These are phyloP conservation scores for Artemisia tridentata DNA, from an alignment of 129 eudicot genomes.

Conservation along the genomic window DNA sequence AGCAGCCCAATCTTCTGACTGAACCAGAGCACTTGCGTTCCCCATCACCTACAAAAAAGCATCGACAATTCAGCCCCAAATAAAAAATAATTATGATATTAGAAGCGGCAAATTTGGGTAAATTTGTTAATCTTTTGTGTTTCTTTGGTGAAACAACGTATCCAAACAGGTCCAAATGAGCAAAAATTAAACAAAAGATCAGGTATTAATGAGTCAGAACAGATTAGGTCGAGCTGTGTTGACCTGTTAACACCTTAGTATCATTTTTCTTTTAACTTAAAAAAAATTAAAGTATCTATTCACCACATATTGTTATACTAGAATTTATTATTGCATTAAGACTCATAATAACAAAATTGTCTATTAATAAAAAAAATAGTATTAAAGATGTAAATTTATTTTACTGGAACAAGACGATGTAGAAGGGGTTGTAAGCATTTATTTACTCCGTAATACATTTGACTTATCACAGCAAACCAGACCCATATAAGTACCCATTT, in stretches of 20 bases:
- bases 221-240: neutral
- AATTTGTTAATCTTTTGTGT: neutral
- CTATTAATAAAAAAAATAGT: no score
- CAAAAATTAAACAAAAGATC: neutral
- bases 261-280: no score
- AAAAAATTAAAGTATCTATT: no score
- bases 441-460: no score
- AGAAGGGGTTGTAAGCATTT: no score
- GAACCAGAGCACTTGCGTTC: constrained; percentile 73
- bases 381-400: no score
- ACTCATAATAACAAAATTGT: no score
- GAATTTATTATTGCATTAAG: no score
- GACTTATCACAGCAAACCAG: neutral
- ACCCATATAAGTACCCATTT: neutral
- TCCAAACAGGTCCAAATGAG: neutral
- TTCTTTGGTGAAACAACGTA: neutral
- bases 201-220: neutral
- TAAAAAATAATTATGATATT: neutral
- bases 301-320: no score
- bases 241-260: no score
- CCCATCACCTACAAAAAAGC: constrained; percentile 80
- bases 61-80: constrained; percentile 2
- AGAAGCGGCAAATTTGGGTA: neutral
- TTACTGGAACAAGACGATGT: no score
- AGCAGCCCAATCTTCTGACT: constrained; percentile 95